A percentile compares a stretch with the other conserved stretches of the same genome.
These are phyloP conservation scores for Ceratocystis eucalypticola DNA, from an alignment of 2,329 filamentous ascomycete species.

Conservation along the genomic window DNA sequence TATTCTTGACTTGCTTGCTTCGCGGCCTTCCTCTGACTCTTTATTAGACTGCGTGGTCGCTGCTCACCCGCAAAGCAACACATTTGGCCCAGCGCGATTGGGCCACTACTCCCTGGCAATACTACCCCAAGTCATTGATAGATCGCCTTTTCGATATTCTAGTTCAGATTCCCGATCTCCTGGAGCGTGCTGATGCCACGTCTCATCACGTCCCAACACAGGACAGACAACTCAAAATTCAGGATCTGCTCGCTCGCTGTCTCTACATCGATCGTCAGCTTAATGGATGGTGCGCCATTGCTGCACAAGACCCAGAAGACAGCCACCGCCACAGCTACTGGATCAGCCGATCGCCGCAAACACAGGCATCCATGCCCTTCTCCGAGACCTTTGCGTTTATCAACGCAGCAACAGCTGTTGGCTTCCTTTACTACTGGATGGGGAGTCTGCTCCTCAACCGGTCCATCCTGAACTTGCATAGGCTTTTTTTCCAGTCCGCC, in stretches of 20 bases:
- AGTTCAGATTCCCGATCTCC: constrained; percentile 34
- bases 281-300: constrained; percentile 33
- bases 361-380: constrained; percentile 30
- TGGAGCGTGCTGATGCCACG: constrained; percentile 34
- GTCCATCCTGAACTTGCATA: constrained; percentile 35
- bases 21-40: not conserved
- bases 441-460: constrained; percentile 36
- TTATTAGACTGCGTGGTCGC: constrained; percentile 33
- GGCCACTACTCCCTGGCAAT: constrained; percentile 38
- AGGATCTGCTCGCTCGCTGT: constrained; percentile 36
- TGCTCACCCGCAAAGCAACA: constrained; percentile 37
- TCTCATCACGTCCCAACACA: constrained; percentile 29
- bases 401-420: constrained; percentile 32
- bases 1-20: not conserved
- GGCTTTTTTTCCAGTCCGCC: constrained; percentile 32
- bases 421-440: constrained; percentile 43
- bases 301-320: constrained; percentile 23
- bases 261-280: constrained; percentile 36
- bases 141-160: constrained; percentile 41
- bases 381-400: constrained; percentile 33
- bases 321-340: constrained; percentile 27
- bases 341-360: constrained; percentile 21
- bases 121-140: constrained; percentile 37
- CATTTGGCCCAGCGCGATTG: constrained; percentile 41
- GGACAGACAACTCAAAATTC: constrained; percentile 32